Evolutionary conservation across 2,329 filamentous ascomycete genomes (phyloP).

Genomic region (Aspergillus tanneri): DNA sequence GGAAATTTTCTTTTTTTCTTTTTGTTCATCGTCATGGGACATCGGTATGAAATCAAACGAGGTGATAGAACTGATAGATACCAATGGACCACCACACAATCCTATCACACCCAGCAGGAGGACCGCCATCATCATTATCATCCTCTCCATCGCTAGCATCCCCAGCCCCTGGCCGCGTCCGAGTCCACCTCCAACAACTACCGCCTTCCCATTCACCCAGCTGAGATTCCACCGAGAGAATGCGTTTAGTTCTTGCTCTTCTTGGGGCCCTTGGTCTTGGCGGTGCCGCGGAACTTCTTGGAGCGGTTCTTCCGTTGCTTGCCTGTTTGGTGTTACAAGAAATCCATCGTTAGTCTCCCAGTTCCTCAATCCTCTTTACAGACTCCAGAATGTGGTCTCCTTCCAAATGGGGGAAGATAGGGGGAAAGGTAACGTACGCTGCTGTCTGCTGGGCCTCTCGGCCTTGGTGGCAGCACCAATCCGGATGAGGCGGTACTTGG

Average conservation of each 20-base stretch:
- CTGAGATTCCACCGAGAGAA: slow-evolving; percentile 27
- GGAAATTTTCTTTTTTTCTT: slow-evolving; percentile 2
- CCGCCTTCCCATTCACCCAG: slow-evolving; percentile 19
- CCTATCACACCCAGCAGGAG: slow-evolving; percentile 10
- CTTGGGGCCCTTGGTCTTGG: slow-evolving; percentile 97
- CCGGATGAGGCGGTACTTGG: slow-evolving; percentile 92
- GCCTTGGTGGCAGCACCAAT: slow-evolving; percentile 90
- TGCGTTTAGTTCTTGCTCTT: slow-evolving; percentile 77
- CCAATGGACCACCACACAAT: neutral
- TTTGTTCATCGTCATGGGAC: neutral
- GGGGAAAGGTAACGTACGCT: slow-evolving; percentile 64
- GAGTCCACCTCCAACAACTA: slow-evolving; percentile 19
- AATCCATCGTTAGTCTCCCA: slow-evolving; percentile 1
- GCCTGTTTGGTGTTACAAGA: slow-evolving; percentile 59
- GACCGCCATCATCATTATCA: slow-evolving; percentile 19
- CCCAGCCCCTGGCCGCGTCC: slow-evolving; percentile 26
- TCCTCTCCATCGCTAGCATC: slow-evolving; percentile 18
- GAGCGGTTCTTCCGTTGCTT: slow-evolving; percentile 99
- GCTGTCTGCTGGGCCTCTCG: slow-evolving; percentile 97
- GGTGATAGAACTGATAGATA: neutral
- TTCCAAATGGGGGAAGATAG: neutral
- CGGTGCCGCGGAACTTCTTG: slow-evolving; percentile 97
- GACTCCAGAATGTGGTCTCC: no score
- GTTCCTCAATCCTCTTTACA: no score
- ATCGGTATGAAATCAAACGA: neutral